Evolutionary conservation across 129 eudicot genomes (phyloP), one percentile per base, ranked within the genome.

Genomic region (Kitagawia praeruptora): DNA sequence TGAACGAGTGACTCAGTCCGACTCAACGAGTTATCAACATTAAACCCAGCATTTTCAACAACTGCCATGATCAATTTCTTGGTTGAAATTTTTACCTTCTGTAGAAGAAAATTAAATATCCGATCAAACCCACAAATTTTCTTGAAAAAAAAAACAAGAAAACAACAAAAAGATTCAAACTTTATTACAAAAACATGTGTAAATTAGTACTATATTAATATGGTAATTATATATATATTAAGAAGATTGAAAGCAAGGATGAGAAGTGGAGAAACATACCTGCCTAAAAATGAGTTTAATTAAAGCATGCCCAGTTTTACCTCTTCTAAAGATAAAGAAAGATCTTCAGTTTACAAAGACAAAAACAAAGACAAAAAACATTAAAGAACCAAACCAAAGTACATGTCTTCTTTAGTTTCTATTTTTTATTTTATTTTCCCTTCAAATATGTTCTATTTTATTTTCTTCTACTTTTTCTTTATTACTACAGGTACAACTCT

Each of bases 51-150:
- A 84, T 89, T 91, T 76, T 89, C 98, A 76, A 88, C 93, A 84
- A 93, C 86, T 61, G 96, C 91, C 98, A 93, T 93, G 89, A 79
- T 81, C 85, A 74, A 46, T 40, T 56, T 49, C 74, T 78, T 67
- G 76, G 76, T 51, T 70, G 48, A 49, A 40, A 31, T 25, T 49
- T 58, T 37, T 77, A 49, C 28, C 46, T 75, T 49, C 80, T 67
- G 83, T 75, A 2, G n/a, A 58, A 48, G 13, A 13, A 66, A 67
- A 67, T 11, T 63, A 28, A 18, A 58, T 63, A 28, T 25, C 69
- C 28, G 38, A 70, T 37, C 81, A 64, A 69, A 70, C 19, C 37
- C 72, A 46, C 40, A 49, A 70, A 49, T 42, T 45, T 67, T 6
- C 1, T 31, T 1, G 23, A 42, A n/a, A 16, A 11, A 16, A 15